Percentiles rank a stretch among this genome's conserved stretches.
Evolutionary conservation across 2,329 filamentous ascomycete species (phyloP).

Genomic region (Malbranchea cinnamomea): DNA sequence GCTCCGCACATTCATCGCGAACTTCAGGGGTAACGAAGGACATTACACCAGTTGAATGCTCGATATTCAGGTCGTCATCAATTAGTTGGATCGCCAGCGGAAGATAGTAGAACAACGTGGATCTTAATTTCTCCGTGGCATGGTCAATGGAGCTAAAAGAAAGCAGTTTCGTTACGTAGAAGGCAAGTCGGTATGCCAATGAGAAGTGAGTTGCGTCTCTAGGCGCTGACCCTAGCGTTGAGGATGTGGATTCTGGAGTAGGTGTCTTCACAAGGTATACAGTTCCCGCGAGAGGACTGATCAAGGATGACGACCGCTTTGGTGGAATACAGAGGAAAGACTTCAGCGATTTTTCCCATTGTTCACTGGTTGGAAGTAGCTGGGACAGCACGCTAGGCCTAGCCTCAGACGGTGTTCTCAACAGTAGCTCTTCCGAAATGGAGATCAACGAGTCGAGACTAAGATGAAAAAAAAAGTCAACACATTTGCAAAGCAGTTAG

Average conservation of each 20-base stretch:
- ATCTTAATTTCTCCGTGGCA: slow-evolving; percentile 19
- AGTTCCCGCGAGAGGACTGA: slow-evolving; percentile 55
- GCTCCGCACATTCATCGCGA: slow-evolving; percentile 37
- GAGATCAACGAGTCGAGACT: slow-evolving; percentile 43
- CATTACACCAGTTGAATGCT: slow-evolving; percentile 40
- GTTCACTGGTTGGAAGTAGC: slow-evolving; percentile 47
- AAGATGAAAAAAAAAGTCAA: slow-evolving; percentile 8
- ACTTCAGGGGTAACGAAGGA: slow-evolving; percentile 31
- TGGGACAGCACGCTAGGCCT: slow-evolving; percentile 19
- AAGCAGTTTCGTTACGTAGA: slow-evolving; percentile 51
- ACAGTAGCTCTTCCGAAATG: slow-evolving; percentile 36
- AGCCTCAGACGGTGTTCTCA: slow-evolving; percentile 17
- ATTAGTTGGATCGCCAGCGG: slow-evolving; percentile 41
- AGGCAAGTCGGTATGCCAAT: slow-evolving; percentile 57
- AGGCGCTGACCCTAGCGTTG: slow-evolving; percentile 20
- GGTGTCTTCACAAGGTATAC: slow-evolving; percentile 44
- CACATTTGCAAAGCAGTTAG: background rate
- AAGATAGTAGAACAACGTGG: slow-evolving; percentile 35
- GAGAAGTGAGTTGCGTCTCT: slow-evolving; percentile 58
- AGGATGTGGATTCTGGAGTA: slow-evolving; percentile 14
- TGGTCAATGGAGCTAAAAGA: slow-evolving; percentile 22
- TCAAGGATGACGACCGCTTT: slow-evolving; percentile 52
- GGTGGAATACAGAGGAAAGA: slow-evolving; percentile 32
- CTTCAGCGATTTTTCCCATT: slow-evolving; percentile 51
- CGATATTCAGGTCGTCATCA: slow-evolving; percentile 45